Evolutionary conservation across 176 grass and related monocot species (phyloP).

Genomic region (Panicum miliaceum): DNA sequence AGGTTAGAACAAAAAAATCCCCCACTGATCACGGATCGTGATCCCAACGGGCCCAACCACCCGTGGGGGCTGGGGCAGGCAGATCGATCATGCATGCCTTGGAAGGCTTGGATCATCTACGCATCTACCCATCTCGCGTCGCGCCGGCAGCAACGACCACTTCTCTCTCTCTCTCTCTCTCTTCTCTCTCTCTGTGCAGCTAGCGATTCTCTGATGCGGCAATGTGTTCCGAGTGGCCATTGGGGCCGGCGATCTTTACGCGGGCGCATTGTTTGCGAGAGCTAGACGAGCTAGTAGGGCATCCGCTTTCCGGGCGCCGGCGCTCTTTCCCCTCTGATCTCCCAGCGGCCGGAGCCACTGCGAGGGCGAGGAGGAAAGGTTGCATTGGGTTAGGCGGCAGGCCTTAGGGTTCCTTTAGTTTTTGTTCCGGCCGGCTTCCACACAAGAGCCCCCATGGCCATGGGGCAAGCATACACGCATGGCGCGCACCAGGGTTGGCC

Average conservation of each 20-base stretch:
- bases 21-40: constrained; percentile 29
- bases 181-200: too few species aligned
- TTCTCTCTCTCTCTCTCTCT: too few species aligned
- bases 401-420: constrained; percentile 45
- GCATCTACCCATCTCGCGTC: too few species aligned
- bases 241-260: constrained; percentile 10
- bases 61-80: not conserved
- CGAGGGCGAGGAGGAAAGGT: constrained; percentile 39
- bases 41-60: constrained; percentile 34
- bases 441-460: not conserved
- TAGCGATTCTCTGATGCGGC: not conserved
- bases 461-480: not conserved
- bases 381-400: constrained; percentile 1
- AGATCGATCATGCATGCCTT: too few species aligned
- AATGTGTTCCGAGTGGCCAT: not conserved
- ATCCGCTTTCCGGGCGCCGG: constrained; percentile 47
- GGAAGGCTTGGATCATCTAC: too few species aligned
- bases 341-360: not conserved
- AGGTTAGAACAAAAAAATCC: constrained; percentile 5
- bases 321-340: constrained; percentile 13
- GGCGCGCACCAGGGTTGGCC: not conserved
- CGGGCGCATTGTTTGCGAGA: constrained; percentile 8
- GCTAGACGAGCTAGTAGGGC: constrained; percentile 6
- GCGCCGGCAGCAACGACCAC: too few species aligned
- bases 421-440: constrained; percentile 33